phyloP scores from a whole-genome alignment of 1,139 yeast species.

The Zygoascus hellenicus region DNA sequence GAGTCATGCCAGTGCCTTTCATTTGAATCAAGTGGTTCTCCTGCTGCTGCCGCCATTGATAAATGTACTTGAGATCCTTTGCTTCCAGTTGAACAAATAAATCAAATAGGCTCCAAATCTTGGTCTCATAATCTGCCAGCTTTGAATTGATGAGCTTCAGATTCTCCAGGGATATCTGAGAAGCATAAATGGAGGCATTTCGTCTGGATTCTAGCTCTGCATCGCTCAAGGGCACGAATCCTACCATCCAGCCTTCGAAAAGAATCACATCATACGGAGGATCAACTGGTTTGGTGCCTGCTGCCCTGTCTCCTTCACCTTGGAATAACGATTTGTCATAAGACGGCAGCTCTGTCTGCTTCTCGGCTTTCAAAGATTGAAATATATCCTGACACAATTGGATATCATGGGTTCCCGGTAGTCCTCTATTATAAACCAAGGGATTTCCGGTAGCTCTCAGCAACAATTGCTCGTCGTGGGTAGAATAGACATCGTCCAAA shows the following conservation, averaged over 20 bases:
- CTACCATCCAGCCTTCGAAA: conserved; percentile 94
- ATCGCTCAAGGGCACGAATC: conserved; percentile 50
- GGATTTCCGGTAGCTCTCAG: conserved; percentile 46
- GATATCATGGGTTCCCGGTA: conserved; percentile 92
- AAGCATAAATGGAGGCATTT: conserved; percentile 6
- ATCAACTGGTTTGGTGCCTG: conserved; percentile 21
- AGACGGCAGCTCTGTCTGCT: conserved; percentile 46
- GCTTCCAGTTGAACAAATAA: conserved; percentile 61
- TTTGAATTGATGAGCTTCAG: conserved; percentile 45
- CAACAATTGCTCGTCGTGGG: conserved; percentile 51
- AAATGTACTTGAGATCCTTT: conserved; percentile 54
- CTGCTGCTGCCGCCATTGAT: conserved; percentile 78
- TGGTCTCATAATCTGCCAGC: conserved; percentile 42
- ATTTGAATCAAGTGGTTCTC: conserved; percentile 57
- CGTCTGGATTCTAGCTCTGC: conserved; percentile 24
- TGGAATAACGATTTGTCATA: conserved; percentile 71
- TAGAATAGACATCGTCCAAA: conserved; percentile 80
- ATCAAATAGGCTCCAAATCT: conserved; percentile 56
- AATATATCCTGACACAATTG: conserved; percentile 35
- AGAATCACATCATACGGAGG: conserved; percentile 56
- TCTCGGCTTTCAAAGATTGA: conserved; percentile 23
- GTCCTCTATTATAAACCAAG: conserved; percentile 71
- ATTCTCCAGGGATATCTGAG: conserved; percentile 27
- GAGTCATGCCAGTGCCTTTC: conserved; percentile 74
- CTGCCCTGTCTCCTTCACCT: conserved; percentile 75